These are phyloP conservation scores for Inga leiocalycina DNA, from an alignment of 306 rosid species.

Conservation along the genomic window DNA sequence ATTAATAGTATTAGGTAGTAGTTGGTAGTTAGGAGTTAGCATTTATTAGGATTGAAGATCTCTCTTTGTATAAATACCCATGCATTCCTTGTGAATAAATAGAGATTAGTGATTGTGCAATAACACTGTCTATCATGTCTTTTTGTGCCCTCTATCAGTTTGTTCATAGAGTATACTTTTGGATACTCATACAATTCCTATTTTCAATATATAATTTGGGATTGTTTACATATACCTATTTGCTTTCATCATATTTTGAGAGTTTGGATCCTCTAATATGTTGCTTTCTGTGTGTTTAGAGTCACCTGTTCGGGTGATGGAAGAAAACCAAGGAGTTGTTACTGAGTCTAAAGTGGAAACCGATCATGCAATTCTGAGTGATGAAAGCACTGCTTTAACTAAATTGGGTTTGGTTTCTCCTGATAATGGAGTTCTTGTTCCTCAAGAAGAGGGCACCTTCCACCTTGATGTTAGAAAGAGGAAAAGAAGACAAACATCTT, in stretches of 20 bases:
- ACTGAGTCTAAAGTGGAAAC: slow-evolving; percentile 57
- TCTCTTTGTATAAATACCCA: too few species aligned
- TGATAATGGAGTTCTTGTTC: slow-evolving; percentile 42
- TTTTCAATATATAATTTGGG: slow-evolving; percentile 18
- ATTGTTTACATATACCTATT: slow-evolving; percentile 20
- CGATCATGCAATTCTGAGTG: slow-evolving; percentile 43
- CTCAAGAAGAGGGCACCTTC: slow-evolving; percentile 48
- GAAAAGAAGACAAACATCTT: slow-evolving; percentile 64
- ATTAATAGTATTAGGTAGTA: too few species aligned
- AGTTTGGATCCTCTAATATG: slow-evolving; percentile 29
- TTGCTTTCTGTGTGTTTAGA: slow-evolving; percentile 50
- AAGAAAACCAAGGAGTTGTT: slow-evolving; percentile 45
- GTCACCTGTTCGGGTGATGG: slow-evolving; percentile 57
- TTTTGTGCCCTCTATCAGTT: neutral
- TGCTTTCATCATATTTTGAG: slow-evolving; percentile 27
- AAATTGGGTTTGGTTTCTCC: slow-evolving; percentile 44
- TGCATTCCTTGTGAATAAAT: too few species aligned
- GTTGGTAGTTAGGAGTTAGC: too few species aligned
- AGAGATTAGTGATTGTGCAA: too few species aligned
- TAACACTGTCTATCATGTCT: neutral
- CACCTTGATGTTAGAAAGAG: slow-evolving; percentile 50
- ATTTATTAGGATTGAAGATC: too few species aligned
- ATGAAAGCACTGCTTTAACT: slow-evolving; percentile 47
- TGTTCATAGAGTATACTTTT: neutral
- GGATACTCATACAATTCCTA: slow-evolving; percentile 18